Conservation (phyloP, 2,329 filamentous ascomycete genomes). For the Aspergillus pseudoglaucus region DNA sequence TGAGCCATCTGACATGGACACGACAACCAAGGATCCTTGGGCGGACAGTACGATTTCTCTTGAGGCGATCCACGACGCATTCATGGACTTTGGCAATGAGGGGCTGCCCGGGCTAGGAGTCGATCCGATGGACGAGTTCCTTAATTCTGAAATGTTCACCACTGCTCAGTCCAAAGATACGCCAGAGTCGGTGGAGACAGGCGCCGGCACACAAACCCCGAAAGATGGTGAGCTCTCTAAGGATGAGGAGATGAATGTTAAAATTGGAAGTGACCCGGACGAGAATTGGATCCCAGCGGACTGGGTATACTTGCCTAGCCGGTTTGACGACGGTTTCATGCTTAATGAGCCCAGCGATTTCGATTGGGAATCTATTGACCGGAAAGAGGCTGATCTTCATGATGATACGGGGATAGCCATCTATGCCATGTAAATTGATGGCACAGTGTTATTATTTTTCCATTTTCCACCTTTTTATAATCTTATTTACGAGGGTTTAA, state of each 20-base stretch:
- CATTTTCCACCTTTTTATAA: not conserved
- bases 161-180: constrained; percentile 28
- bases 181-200: constrained; percentile 32
- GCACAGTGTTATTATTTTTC: not conserved
- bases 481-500: constrained; percentile 5
- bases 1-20: constrained; percentile 10
- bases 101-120: constrained; percentile 21
- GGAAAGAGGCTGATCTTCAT: constrained; percentile 20
- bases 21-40: constrained; percentile 28
- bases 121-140: constrained; percentile 33
- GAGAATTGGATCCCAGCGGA: constrained; percentile 27
- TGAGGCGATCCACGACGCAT: constrained; percentile 32
- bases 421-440: constrained; percentile 18
- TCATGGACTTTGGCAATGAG: constrained; percentile 26
- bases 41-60: constrained; percentile 31
- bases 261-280: constrained; percentile 18
- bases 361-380: constrained; percentile 36
- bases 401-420: constrained; percentile 23
- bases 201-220: constrained; percentile 30
- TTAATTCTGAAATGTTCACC: constrained; percentile 31
- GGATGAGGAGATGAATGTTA: constrained; percentile 24
- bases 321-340: constrained; percentile 17
- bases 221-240: constrained; percentile 29
- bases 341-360: constrained; percentile 25
- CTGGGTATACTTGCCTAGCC: constrained; percentile 27